Conservation (phyloP, 768 basidiomycete genomes). For the Amanita brunnescens region DNA sequence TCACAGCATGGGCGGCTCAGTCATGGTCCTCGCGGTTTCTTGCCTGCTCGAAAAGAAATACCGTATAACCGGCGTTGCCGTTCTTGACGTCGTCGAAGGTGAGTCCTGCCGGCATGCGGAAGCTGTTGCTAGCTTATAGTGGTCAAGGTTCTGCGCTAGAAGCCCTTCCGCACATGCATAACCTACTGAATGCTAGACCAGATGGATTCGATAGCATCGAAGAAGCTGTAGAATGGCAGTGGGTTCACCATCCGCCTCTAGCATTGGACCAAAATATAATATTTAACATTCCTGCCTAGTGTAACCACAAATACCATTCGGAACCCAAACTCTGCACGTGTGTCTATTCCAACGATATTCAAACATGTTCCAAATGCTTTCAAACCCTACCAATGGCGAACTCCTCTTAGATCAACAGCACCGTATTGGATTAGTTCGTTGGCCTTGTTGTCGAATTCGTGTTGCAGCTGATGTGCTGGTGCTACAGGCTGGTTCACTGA, state of each 20-base stretch:
- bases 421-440: constrained; percentile 82
- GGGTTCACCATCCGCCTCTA: constrained; percentile 23
- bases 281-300: constrained; percentile 28
- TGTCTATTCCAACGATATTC: constrained; percentile 82
- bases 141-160: constrained; percentile 75
- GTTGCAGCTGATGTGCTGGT: neutral
- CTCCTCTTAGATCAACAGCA: constrained; percentile 74
- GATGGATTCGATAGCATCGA: constrained; percentile 77
- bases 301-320: constrained; percentile 75
- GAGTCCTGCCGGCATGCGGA: neutral
- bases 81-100: constrained; percentile 91
- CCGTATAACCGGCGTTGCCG: constrained; percentile 65
- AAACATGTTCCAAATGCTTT: constrained; percentile 32
- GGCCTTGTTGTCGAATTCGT: neutral
- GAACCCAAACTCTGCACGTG: constrained; percentile 71
- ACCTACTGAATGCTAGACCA: constrained; percentile 76
- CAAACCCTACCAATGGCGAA: constrained; percentile 65
- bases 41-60: constrained; percentile 60
- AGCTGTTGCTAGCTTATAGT: neutral
- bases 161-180: constrained; percentile 88
- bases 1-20: constrained; percentile 96
- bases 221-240: constrained; percentile 96
- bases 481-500: constrained; percentile 81
- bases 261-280: neutral
- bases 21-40: constrained; percentile 66